These are phyloP conservation scores for Mrakia frigida DNA, from an alignment of 768 basidiomycete genomes.

Conservation along the genomic window DNA sequence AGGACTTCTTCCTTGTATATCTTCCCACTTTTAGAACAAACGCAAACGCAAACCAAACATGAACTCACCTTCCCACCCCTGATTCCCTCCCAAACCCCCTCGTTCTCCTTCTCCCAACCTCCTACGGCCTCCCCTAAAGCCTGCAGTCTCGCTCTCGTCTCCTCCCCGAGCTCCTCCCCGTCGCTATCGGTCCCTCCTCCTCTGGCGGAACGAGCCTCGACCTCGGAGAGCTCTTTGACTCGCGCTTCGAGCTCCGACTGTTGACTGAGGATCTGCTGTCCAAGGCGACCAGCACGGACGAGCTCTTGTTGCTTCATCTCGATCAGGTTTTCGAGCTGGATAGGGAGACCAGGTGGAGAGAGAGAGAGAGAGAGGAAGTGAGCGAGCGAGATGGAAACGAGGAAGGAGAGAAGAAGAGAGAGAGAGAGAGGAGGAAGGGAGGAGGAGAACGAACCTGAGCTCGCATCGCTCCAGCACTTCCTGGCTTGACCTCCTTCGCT, in stretches of 20 bases:
- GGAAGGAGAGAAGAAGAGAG: background rate
- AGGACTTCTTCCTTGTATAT: slow-evolving; percentile 6
- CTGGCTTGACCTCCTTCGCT: slow-evolving; percentile 5
- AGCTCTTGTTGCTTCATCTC: slow-evolving; percentile 76
- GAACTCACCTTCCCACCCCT: slow-evolving; percentile 34
- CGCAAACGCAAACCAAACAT: slow-evolving; percentile 28
- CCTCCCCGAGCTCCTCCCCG: slow-evolving; percentile 29
- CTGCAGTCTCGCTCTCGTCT: slow-evolving; percentile 38
- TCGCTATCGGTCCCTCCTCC: slow-evolving; percentile 38
- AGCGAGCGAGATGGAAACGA: background rate
- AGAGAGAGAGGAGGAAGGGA: background rate
- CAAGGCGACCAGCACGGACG: slow-evolving; percentile 82
- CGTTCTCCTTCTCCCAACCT: slow-evolving; percentile 42
- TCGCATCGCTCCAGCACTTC: slow-evolving; percentile 31
- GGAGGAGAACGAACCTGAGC: slow-evolving; percentile 9
- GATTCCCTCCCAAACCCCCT: slow-evolving; percentile 39
- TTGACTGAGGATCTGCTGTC: slow-evolving; percentile 87
- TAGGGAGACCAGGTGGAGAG: background rate
- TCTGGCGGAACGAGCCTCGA: slow-evolving; percentile 48
- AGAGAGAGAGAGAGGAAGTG: background rate
- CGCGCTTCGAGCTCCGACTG: slow-evolving; percentile 88
- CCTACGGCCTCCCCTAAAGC: slow-evolving; percentile 41
- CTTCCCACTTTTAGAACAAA: slow-evolving; percentile 5
- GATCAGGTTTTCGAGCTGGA: slow-evolving; percentile 27
- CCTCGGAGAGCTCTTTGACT: slow-evolving; percentile 61